Evolutionary conservation across 2,329 filamentous ascomycete genomes (phyloP).

Genomic region (Chrysoporthe deuterocubensis): DNA sequence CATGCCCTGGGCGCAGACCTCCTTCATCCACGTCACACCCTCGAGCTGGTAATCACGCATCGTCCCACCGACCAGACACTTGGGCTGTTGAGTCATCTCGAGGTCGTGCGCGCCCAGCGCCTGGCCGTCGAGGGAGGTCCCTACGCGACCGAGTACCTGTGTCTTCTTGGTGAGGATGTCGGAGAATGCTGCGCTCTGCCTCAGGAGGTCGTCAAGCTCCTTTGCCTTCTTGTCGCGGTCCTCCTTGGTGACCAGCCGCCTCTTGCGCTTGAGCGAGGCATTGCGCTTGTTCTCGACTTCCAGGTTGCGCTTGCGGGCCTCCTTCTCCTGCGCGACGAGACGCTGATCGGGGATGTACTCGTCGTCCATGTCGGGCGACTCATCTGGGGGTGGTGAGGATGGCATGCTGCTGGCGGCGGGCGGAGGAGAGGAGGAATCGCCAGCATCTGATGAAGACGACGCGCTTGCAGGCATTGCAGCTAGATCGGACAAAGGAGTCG

Average conservation of each 20-base stretch:
- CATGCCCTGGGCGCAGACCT: slow-evolving; percentile 77
- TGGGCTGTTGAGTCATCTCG: slow-evolving; percentile 79
- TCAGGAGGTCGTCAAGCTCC: slow-evolving; percentile 62
- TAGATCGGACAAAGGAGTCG: background rate
- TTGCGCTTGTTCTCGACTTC: slow-evolving; percentile 50
- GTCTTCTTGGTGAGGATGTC: slow-evolving; percentile 68
- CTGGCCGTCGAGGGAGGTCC: slow-evolving; percentile 63
- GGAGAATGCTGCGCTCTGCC: slow-evolving; percentile 63
- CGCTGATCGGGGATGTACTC: slow-evolving; percentile 33
- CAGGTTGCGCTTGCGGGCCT: slow-evolving; percentile 51
- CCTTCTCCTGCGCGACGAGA: slow-evolving; percentile 49
- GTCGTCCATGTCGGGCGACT: slow-evolving; percentile 32
- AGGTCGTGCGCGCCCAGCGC: slow-evolving; percentile 68
- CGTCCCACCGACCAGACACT: slow-evolving; percentile 80
- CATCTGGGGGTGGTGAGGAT: slow-evolving; percentile 42
- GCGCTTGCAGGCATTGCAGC: slow-evolving; percentile 18
- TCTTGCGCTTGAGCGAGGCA: slow-evolving; percentile 49
- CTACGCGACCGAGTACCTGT: slow-evolving; percentile 64
- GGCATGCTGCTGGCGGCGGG: slow-evolving; percentile 38
- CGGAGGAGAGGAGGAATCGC: background rate
- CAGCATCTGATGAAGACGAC: slow-evolving; percentile 9
- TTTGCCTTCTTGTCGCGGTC: slow-evolving; percentile 63
- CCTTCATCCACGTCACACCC: slow-evolving; percentile 93
- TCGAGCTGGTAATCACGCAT: slow-evolving; percentile 97
- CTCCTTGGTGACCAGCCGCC: slow-evolving; percentile 51